Evolutionary conservation across 2,329 filamentous ascomycete genomes (phyloP), one percentile per base, ranked within the genome.

Genomic region (Claviceps maximensis): DNA sequence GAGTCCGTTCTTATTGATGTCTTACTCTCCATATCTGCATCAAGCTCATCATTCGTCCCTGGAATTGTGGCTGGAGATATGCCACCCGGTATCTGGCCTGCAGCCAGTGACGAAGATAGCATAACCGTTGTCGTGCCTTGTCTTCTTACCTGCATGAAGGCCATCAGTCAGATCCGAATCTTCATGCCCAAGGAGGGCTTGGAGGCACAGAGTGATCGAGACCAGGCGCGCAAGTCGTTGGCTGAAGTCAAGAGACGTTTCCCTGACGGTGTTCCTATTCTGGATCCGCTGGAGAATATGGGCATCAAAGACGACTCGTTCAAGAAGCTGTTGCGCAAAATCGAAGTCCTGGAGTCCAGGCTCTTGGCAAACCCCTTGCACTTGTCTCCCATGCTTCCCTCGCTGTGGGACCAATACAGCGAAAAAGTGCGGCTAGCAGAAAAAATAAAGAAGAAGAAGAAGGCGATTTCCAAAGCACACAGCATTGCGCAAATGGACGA

Each of bases 221-320:
- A 79, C 1, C 79, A 84, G 17, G 77, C 86, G 49, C 80, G 84
- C 53, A 86, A 86, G 58, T 78, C 76, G 1, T 69, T 97, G 29
- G 78, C 81, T 44, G 91, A 97, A 67, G 84, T 95, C 17, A 80
- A 87, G 68, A 82, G 82, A 59, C 84, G 93, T 27, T 97, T 98
- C 71, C 89, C 90, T 0, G 93, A 98, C 63, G 93, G 93, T 3
- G 74, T 98, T 53, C 86, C 93, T 3, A 76, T 90, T 7, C 72
- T 98, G 19, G 93, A 98, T 62, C 93, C 93, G 0, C 84, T 98
- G 41, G 90, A 97, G 67, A 90, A 96, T 64, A 97, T 98, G 93
- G 80, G 82, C 29, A 97, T 98, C 62, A 84, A 77, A 4, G 93
- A 97, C 62, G 89, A 95, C 1, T 83, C 82, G 0, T 97, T 98